phyloP scores from a whole-genome alignment of 192 early-diverging fungal genomes.

The Geranomyces michiganensis region DNA sequence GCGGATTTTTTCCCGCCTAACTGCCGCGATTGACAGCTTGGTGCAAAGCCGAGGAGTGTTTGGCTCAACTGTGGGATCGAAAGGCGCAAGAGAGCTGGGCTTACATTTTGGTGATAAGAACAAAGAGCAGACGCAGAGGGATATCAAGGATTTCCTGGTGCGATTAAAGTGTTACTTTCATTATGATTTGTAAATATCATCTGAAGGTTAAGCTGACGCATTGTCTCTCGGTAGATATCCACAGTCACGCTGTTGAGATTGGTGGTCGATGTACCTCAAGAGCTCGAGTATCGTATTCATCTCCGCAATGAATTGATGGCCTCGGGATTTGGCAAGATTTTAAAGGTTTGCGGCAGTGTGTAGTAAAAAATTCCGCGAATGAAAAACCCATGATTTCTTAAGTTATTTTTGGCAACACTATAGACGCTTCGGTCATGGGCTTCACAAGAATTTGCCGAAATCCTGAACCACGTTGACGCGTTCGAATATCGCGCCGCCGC shows the following conservation, averaged over 20 bases:
- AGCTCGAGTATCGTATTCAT: constrained; percentile 52
- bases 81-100: constrained; percentile 11
- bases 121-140: constrained; percentile 40
- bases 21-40: constrained; percentile 27
- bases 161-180: no score
- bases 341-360: constrained; percentile 24
- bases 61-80: constrained; percentile 43
- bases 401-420: no score
- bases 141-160: constrained; percentile 50
- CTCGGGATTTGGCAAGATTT: constrained; percentile 38
- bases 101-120: constrained; percentile 34
- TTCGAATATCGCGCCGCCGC: constrained; percentile 39
- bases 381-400: not conserved
- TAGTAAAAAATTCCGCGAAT: not conserved
- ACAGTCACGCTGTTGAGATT: constrained; percentile 40
- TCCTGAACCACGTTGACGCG: constrained; percentile 45
- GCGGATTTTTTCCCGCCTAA: constrained; percentile 38
- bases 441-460: constrained; percentile 42
- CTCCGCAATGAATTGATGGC: constrained; percentile 46
- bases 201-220: no score
- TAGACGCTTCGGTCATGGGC: constrained; percentile 50
- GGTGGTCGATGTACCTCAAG: constrained; percentile 46
- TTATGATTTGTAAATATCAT: no score
- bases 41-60: constrained; percentile 46
- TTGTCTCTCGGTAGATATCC: constrained; percentile 37